Conservation (phyloP, 768 basidiomycete genomes). For the Pholiota molesta region DNA sequence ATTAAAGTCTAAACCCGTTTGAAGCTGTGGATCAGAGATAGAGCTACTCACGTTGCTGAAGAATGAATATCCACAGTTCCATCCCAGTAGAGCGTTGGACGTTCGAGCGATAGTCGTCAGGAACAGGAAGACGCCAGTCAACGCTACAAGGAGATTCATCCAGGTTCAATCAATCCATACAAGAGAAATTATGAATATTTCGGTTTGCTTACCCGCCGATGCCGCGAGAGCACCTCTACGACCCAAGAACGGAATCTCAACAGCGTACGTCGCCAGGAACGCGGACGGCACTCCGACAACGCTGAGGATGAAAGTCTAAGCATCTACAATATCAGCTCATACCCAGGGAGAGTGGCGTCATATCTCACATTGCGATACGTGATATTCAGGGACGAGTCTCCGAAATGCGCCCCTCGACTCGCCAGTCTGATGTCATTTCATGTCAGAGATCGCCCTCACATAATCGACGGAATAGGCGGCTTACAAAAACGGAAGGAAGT, state of each 20-base stretch:
- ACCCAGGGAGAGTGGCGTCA: background rate
- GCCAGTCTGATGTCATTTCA: slow-evolving; percentile 38
- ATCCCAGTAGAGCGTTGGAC: slow-evolving; percentile 68
- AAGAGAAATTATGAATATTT: background rate
- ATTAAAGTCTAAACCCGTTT: background rate
- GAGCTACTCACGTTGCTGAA: slow-evolving; percentile 52
- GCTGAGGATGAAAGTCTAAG: slow-evolving; percentile 67
- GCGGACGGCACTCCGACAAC: slow-evolving; percentile 70
- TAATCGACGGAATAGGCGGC: slow-evolving; percentile 1
- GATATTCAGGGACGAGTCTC: slow-evolving; percentile 65
- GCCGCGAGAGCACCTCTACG: slow-evolving; percentile 68
- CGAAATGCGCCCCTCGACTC: slow-evolving; percentile 64
- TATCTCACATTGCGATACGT: slow-evolving; percentile 68
- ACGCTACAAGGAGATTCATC: slow-evolving; percentile 49
- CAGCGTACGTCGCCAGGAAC: slow-evolving; percentile 66
- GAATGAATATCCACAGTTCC: slow-evolving; percentile 76
- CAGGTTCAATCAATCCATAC: slow-evolving; percentile 12
- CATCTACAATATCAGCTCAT: background rate
- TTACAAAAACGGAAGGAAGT: slow-evolving; percentile 33
- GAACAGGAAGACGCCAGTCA: slow-evolving; percentile 76
- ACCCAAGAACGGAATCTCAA: slow-evolving; percentile 65
- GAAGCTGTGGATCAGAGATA: background rate
- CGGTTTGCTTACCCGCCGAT: slow-evolving; percentile 55
- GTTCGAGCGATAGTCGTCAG: slow-evolving; percentile 71
- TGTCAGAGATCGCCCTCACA: background rate